A percentile compares a stretch with the other conserved stretches of the same genome.
phyloP scores from a whole-genome alignment of 2,329 filamentous ascomycete genomes.

The Claviceps purpurea region DNA sequence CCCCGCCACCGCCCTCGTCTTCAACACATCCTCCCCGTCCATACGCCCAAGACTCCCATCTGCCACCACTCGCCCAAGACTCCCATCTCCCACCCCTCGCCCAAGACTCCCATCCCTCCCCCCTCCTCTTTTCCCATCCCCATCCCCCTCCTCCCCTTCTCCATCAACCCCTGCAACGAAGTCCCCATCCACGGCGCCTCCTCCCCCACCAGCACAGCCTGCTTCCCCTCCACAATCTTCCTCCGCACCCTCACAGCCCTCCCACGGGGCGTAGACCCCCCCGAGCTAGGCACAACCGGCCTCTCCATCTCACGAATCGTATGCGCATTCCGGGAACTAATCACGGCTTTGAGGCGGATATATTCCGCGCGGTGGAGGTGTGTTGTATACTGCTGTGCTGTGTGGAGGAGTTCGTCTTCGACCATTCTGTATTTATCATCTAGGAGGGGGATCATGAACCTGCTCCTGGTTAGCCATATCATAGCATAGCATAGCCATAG shows the following conservation, averaged over 20 bases:
- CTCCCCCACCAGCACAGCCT: conserved; percentile 8
- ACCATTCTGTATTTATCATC: conserved; percentile 74
- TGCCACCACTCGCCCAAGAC: too few species aligned
- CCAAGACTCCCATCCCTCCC: conserved; percentile 10
- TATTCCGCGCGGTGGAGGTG: conserved; percentile 73
- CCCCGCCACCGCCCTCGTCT: conserved; percentile 3
- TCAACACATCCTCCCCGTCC: neutral
- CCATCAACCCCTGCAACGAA: conserved; percentile 29
- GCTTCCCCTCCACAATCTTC: conserved; percentile 8
- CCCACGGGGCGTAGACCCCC: conserved; percentile 14
- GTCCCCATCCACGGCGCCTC: conserved; percentile 16
- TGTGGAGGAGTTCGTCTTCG: conserved; percentile 61
- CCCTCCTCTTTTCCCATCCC: conserved; percentile 14
- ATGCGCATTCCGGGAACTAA: conserved; percentile 39
- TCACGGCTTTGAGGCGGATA: conserved; percentile 46
- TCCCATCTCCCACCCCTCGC: too few species aligned
- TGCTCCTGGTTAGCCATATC: neutral
- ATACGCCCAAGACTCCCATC: too few species aligned
- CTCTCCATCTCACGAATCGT: conserved; percentile 37
- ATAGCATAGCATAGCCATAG: neutral
- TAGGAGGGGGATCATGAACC: conserved; percentile 46
- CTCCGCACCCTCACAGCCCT: conserved; percentile 10
- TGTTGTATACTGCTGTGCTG: conserved; percentile 56
- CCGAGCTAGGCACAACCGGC: conserved; percentile 26
- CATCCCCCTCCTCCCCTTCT: conserved; percentile 18